Base-by-base conservation (phyloP, 768 basidiomycete genomes). In the Boletus pseudopeckii region DNA sequence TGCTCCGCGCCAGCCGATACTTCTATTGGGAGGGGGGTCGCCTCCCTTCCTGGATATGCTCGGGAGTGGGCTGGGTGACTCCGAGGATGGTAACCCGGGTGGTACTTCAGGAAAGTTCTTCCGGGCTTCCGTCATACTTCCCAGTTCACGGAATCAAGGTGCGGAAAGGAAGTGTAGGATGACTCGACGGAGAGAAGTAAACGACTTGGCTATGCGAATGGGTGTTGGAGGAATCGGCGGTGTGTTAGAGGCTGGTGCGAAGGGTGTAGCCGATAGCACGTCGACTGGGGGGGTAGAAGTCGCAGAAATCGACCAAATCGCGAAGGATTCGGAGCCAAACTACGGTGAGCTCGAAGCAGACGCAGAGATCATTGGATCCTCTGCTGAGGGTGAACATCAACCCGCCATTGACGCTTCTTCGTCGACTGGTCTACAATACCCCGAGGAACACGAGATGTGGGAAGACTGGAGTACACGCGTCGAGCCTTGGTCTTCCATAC, bases 141-240 rank as follows among this genome's bases (percentile, higher is more conserved):
- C 91, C 5, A 65, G 71, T 17, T 65, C 71, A 3, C 81, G 91
- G 13, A 84, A 85, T 11, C 64, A 75, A 26, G 58, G 64, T 2
- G 70, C 73, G 11, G 91, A 93, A 64, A 77, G 75, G 41, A 68
- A 73, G 8, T 79, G 75, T 46, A 81, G 91, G 43, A 75, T 85
- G 55, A 71, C 73, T 4, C 75, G 91, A 34, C 76, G 91, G 53
- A 75, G 82, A 52, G 86, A 92, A 60, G 81, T 91, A 50, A 93
- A 93, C 65, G 85, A 90, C 62, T 71, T 93, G 42, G 84, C 81
- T 0, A 86, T 90, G 77, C 81, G 88, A n/a, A 90, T 91, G 83
- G 91, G 82, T 6, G 76, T 92, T 36, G 88, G 86, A 33, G 80
- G 80, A 0, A 77, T 90, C 7, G 91, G 91, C 10, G 92, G 91